Base-by-base conservation (phyloP, 2,329 filamentous ascomycete genomes). In the Pseudomassariella vexata region DNA sequence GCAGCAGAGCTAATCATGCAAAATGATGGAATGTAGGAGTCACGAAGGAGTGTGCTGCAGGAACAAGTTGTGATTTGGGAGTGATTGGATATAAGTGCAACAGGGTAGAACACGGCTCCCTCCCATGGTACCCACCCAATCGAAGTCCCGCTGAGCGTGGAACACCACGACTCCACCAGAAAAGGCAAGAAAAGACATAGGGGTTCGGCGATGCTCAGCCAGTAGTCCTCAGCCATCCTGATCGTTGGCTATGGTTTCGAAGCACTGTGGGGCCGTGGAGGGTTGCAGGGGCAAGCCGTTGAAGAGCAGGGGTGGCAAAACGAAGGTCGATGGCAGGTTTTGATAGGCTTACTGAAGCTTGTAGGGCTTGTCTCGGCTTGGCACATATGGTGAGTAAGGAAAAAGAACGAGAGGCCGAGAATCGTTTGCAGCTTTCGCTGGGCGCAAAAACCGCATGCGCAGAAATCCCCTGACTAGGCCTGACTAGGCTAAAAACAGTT, bases 201-300 rank as follows among this genome's bases (percentile, higher is more conserved):
- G n/a, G n/a, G n/a, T n/a, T n/a, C n/a, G n/a, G n/a, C n/a, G n/a
- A n/a, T n/a, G n/a, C 27, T 18, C 25, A 45, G 30, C 56, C 56
- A 60, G 49, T 60, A 40, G 49, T 47, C 45, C 46, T 47, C 47
- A 49, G 56, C 50, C 52, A 54, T 55, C 37, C 34, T 47, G 48
- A 48, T 53, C 41, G 46, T 41, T 40, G 45, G 47, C 46, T 45
- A n/a, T 46, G 42, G 50, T 56, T 62, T 60, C 53, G 60, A 61
- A 45, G 59, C 55, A 55, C 51, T 44, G 48, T 50, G 52, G 57
- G 54, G 53, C 47, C 45, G 37, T 41, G 44, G 42, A 53, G 48
- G 49, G 49, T 42, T 37, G 41, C 44, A 47, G 47, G 45, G 48
- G 43, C 41, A 28, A 37, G 40, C 26, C 31, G 39, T 30, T 35